Evolutionary conservation across 2,329 filamentous ascomycete species (phyloP).

Genomic region (Penicillium sp.): DNA sequence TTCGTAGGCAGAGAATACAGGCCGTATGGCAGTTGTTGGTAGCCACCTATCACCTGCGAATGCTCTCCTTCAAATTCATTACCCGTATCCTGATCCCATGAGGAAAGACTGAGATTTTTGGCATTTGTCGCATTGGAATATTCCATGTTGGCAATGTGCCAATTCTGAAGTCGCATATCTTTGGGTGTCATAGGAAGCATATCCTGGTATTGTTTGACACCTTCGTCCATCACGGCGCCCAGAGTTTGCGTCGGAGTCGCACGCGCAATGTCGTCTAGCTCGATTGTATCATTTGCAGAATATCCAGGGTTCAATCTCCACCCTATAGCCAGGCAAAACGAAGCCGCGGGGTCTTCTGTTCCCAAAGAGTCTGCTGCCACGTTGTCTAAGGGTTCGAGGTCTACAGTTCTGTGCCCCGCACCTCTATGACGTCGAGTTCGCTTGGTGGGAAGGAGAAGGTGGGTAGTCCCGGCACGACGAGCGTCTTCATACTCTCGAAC

Average conservation of each 20-base stretch:
- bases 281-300: slow-evolving; percentile 64
- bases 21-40: slow-evolving; percentile 88
- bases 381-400: slow-evolving; percentile 49
- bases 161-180: slow-evolving; percentile 89
- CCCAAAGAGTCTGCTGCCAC: slow-evolving; percentile 58
- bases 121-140: slow-evolving; percentile 94
- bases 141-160: slow-evolving; percentile 97
- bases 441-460: slow-evolving; percentile 43
- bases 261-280: slow-evolving; percentile 66
- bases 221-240: slow-evolving; percentile 87
- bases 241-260: slow-evolving; percentile 67
- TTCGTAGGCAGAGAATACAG: slow-evolving; percentile 73
- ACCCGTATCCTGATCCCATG: slow-evolving; percentile 96
- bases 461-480: slow-evolving; percentile 57
- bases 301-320: slow-evolving; percentile 72
- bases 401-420: slow-evolving; percentile 48
- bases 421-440: slow-evolving; percentile 46
- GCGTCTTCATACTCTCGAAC: slow-evolving; percentile 73
- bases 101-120: slow-evolving; percentile 78
- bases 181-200: slow-evolving; percentile 80
- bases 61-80: slow-evolving; percentile 97
- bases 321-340: slow-evolving; percentile 76
- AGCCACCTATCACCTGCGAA: slow-evolving; percentile 89
- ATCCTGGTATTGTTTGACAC: slow-evolving; percentile 81
- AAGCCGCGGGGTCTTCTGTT: slow-evolving; percentile 69